Evolutionary conservation across 2,329 filamentous ascomycete species (phyloP).

Genomic region (Ascochyta clinopodiicola): DNA sequence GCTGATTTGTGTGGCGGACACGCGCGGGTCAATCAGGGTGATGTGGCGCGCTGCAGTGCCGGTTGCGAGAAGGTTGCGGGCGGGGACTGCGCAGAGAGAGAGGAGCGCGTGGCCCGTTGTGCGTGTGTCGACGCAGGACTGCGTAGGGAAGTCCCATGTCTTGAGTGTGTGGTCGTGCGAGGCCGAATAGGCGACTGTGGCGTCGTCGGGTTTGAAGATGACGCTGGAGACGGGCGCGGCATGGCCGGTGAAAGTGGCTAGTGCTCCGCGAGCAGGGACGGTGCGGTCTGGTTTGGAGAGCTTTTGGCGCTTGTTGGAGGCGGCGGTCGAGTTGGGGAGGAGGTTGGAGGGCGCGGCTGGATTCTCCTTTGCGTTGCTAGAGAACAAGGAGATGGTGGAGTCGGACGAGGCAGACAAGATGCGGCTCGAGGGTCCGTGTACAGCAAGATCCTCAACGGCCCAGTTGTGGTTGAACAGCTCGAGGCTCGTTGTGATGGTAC

Average conservation of each 20-base stretch:
- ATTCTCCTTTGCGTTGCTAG: constrained; percentile 75
- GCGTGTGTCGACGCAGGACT: constrained; percentile 77
- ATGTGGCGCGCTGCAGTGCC: constrained; percentile 88
- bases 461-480: constrained; percentile 85
- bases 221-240: constrained; percentile 77
- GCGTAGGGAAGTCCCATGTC: constrained; percentile 89
- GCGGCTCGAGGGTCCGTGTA: constrained; percentile 74
- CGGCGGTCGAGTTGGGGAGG: constrained; percentile 69
- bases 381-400: constrained; percentile 87
- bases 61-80: constrained; percentile 69
- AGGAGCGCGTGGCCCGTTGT: constrained; percentile 85
- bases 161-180: constrained; percentile 90
- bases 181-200: constrained; percentile 87
- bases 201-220: constrained; percentile 83
- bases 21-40: constrained; percentile 89
- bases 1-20: constrained; percentile 74
- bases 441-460: constrained; percentile 75
- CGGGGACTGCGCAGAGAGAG: constrained; percentile 75
- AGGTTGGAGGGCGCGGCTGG: constrained; percentile 74
- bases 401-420: constrained; percentile 88
- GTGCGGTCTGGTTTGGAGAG: constrained; percentile 62
- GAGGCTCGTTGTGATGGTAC: constrained; percentile 72
- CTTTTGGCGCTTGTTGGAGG: constrained; percentile 78
- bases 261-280: constrained; percentile 77
- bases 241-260: constrained; percentile 76